A percentile compares a stretch with the other conserved stretches of the same genome.
Conservation (phyloP, 2,329 filamentous ascomycete species). For the Venturia pyrina region DNA sequence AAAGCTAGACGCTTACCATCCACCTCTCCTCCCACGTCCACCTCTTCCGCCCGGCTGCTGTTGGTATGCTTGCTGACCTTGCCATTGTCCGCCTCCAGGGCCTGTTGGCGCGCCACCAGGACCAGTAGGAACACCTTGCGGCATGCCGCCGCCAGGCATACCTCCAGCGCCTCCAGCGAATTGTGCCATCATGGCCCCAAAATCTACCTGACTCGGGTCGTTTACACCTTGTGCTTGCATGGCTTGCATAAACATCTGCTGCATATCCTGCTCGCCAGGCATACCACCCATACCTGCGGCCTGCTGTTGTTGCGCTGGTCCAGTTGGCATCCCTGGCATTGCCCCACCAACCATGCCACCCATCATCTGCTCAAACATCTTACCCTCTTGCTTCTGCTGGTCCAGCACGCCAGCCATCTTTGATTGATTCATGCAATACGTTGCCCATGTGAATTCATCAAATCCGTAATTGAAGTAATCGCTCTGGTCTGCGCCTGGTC, state of each 20-base stretch:
- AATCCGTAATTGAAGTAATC: conserved; percentile 99
- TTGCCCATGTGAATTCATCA: conserved; percentile 95
- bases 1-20: not conserved
- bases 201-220: conserved; percentile 44
- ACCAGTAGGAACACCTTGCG: conserved; percentile 13
- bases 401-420: conserved; percentile 65
- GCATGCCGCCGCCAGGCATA: conserved; percentile 22
- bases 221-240: conserved; percentile 35
- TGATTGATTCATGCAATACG: conserved; percentile 86
- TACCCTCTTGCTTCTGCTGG: conserved; percentile 64
- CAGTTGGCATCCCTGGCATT: conserved; percentile 15
- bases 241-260: conserved; percentile 35
- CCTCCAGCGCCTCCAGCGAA: conserved; percentile 35
- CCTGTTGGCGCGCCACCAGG: conserved; percentile 11
- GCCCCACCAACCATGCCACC: conserved; percentile 13
- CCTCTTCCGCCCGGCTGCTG: conserved; percentile 6
- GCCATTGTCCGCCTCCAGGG: conserved; percentile 4
- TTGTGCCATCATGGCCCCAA: conserved; percentile 41
- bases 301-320: conserved; percentile 13
- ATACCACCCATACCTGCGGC: conserved; percentile 24
- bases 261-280: conserved; percentile 45
- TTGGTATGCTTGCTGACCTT: conserved; percentile 9
- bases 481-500: conserved; percentile 85
- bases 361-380: conserved; percentile 52
- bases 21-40: conserved; percentile 1